Percentiles rank a stretch among this genome's conserved stretches.
Conservation (phyloP, 139 green algal genomes). For the Chlamydomonas schloesseri region DNA sequence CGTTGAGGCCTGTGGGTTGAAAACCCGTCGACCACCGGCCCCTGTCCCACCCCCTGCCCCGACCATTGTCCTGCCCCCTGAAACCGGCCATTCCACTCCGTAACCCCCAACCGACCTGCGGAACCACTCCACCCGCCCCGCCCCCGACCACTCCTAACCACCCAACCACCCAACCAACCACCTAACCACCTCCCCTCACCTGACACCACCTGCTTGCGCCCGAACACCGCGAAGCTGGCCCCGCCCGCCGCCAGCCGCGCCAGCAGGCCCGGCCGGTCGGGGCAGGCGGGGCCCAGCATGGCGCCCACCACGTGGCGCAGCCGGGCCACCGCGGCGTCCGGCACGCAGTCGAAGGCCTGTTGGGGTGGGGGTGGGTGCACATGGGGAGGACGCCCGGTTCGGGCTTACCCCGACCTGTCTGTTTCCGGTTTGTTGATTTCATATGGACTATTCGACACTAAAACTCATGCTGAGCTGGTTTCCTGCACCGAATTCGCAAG, state of each 20-base stretch:
- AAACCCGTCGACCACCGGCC: too few species aligned
- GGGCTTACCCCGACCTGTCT: not conserved
- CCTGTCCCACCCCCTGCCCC: too few species aligned
- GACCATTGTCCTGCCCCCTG: too few species aligned
- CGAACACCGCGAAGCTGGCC: constrained; percentile 79
- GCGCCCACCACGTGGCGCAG: constrained; percentile 32
- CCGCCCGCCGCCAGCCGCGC: constrained; percentile 50
- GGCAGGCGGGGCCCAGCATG: constrained; percentile 61
- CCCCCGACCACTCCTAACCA: constrained; percentile 26
- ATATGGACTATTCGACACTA: too few species aligned
- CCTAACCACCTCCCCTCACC: constrained; percentile 21
- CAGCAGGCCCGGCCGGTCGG: constrained; percentile 49
- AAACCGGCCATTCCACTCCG: too few species aligned
- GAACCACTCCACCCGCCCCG: not conserved
- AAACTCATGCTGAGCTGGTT: too few species aligned
- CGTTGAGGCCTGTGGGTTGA: too few species aligned
- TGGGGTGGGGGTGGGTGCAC: not conserved
- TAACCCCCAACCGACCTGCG: too few species aligned
- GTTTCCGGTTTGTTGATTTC: too few species aligned
- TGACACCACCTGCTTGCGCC: constrained; percentile 49
- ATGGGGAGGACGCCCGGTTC: too few species aligned
- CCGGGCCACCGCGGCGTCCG: constrained; percentile 58
- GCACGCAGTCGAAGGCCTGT: constrained; percentile 70
- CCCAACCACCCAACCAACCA: too few species aligned
- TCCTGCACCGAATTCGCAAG: too few species aligned